Evolutionary conservation across 163 green algal genomes (phyloP).

Genomic region (Prototheca stagnorum): DNA sequence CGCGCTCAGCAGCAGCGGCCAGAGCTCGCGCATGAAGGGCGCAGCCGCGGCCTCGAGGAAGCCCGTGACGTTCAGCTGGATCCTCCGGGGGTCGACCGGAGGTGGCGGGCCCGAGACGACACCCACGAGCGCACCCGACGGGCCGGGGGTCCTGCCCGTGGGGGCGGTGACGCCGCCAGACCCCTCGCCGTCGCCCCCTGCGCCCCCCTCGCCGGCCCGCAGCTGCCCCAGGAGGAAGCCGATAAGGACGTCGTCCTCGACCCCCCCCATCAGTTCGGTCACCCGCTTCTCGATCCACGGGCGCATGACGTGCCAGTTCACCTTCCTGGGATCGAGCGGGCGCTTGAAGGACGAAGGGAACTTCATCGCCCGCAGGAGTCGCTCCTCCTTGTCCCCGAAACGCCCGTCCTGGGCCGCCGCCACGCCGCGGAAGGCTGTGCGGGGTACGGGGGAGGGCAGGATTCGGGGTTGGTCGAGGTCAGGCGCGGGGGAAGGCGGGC

Average conservation of each 20-base stretch:
- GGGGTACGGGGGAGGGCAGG: slow-evolving; percentile 18
- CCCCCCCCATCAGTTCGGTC: slow-evolving; percentile 75
- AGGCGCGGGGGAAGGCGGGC: too few relatives aligned
- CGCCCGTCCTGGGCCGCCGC: slow-evolving; percentile 46
- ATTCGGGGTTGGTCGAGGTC: too few relatives aligned
- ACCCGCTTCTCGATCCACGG: slow-evolving; percentile 78
- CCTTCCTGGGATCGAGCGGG: slow-evolving; percentile 55
- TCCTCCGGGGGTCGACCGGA: slow-evolving; percentile 47
- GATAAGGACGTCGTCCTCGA: slow-evolving; percentile 84
- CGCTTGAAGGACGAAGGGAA: slow-evolving; percentile 55
- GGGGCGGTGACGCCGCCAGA: too few relatives aligned
- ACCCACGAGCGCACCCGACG: too few relatives aligned
- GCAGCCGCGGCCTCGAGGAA: slow-evolving; percentile 93
- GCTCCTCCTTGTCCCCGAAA: slow-evolving; percentile 66
- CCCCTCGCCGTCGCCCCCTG: too few relatives aligned
- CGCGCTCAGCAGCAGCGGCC: slow-evolving; percentile 68
- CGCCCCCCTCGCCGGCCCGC: slow-evolving; percentile 44
- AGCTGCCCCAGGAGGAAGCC: slow-evolving; percentile 72
- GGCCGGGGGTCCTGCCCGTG: too few relatives aligned
- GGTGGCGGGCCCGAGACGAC: too few relatives aligned
- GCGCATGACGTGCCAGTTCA: slow-evolving; percentile 74
- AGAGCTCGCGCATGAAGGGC: slow-evolving; percentile 85
- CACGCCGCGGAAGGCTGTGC: slow-evolving; percentile 42
- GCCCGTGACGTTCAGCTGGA: slow-evolving; percentile 77
- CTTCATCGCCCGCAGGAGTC: slow-evolving; percentile 58